Evolutionary conservation across 2,329 filamentous ascomycete species (phyloP).

Genomic region (Berkeleyomyces basicola): DNA sequence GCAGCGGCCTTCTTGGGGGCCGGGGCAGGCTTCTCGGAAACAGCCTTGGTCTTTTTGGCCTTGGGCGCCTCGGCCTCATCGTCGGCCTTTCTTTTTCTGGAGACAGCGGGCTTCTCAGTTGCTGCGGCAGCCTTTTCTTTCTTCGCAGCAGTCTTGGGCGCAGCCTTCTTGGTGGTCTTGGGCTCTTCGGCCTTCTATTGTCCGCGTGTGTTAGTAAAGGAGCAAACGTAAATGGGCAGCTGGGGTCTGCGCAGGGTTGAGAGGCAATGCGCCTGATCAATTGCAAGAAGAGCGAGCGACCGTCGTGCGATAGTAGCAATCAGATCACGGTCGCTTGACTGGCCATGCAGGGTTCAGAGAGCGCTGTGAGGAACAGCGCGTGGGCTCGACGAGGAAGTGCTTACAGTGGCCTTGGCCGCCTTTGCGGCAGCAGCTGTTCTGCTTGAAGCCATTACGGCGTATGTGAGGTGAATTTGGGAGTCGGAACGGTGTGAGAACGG

Average conservation of each 20-base stretch:
- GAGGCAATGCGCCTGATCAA: background rate
- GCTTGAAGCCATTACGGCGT: constrained; percentile 8
- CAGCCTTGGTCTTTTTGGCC: constrained; percentile 8
- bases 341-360: background rate
- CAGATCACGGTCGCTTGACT: background rate
- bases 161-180: constrained; percentile 17
- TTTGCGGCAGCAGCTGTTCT: constrained; percentile 14
- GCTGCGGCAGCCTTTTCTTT: constrained; percentile 19
- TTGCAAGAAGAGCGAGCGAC: background rate
- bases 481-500: background rate
- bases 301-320: background rate
- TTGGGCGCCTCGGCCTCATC: constrained; percentile 4
- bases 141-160: constrained; percentile 18
- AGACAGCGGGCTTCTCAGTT: constrained; percentile 13
- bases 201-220: constrained; percentile 4
- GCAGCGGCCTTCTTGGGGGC: constrained; percentile 16
- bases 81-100: constrained; percentile 19
- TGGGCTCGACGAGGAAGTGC: constrained; percentile 1
- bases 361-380: background rate
- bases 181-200: constrained; percentile 11
- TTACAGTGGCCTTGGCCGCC: constrained; percentile 14
- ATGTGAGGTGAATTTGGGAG: background rate
- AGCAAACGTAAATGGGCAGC: background rate
- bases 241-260: background rate
- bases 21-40: background rate